Evolutionary conservation across 2,329 filamentous ascomycete species (phyloP).

Genomic region (Gnomoniopsis sp.): DNA sequence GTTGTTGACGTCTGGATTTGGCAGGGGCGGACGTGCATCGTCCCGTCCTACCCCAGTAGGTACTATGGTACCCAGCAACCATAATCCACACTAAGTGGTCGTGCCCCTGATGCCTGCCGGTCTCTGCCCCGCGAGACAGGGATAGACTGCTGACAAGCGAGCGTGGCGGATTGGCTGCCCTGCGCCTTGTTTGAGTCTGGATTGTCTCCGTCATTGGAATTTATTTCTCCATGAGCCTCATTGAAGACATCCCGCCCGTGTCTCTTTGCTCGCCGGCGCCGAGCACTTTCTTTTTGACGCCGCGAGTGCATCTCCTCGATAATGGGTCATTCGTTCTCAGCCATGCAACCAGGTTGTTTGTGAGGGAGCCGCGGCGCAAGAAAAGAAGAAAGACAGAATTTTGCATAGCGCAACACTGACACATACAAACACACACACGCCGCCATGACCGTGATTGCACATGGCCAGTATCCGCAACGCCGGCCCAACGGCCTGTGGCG

Average conservation of each 20-base stretch:
- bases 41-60: not conserved
- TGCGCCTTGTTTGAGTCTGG: not conserved
- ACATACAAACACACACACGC: not conserved
- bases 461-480: conserved; percentile 19
- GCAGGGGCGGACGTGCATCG: not conserved
- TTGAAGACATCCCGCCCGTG: not conserved
- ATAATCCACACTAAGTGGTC: not conserved
- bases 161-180: not conserved
- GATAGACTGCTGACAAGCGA: not conserved
- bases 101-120: not conserved
- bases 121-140: not conserved
- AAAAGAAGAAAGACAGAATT: not conserved
- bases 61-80: not conserved
- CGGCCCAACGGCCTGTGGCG: conserved; percentile 68
- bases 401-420: not conserved
- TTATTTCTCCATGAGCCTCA: not conserved
- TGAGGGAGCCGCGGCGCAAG: not conserved
- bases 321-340: not conserved
- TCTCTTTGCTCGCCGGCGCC: not conserved
- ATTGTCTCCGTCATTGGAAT: not conserved
- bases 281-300: not conserved
- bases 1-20: not conserved
- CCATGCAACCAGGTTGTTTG: not conserved
- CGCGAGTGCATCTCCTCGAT: not conserved
- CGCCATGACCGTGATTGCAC: conserved; percentile 15